Conservation (phyloP, 2,329 filamentous ascomycete genomes). For the Exophiala oligosperma region DNA sequence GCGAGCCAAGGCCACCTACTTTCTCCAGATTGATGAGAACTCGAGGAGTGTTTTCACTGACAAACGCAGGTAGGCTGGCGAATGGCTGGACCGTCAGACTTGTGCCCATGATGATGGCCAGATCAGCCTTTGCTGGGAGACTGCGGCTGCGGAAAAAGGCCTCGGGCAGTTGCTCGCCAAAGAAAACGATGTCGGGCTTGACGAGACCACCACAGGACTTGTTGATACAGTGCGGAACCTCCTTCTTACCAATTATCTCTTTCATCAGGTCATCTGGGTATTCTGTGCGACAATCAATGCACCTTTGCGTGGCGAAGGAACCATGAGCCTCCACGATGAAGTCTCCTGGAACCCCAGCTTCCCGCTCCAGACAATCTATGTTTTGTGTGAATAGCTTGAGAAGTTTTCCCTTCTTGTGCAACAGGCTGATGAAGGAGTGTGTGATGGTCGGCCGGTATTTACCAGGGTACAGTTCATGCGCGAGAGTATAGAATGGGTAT, state of each 20-base stretch:
- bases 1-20: conserved; percentile 75
- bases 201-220: conserved; percentile 72
- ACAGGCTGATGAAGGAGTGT: conserved; percentile 82
- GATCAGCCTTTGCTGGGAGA: conserved; percentile 64
- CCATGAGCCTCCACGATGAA: conserved; percentile 92
- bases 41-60: conserved; percentile 64
- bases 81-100: conserved; percentile 88
- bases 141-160: conserved; percentile 62
- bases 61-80: conserved; percentile 71
- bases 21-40: conserved; percentile 84
- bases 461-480: conserved; percentile 88
- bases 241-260: conserved; percentile 63
- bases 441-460: conserved; percentile 85
- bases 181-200: conserved; percentile 95
- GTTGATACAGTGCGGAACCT: conserved; percentile 68
- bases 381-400: conserved; percentile 94
- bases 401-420: conserved; percentile 75
- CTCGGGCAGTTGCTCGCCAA: conserved; percentile 71
- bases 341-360: conserved; percentile 77
- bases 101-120: conserved; percentile 85
- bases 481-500: conserved; percentile 86
- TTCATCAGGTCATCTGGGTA: conserved; percentile 77
- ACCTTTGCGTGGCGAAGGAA: conserved; percentile 87
- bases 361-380: conserved; percentile 90
- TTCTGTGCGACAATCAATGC: conserved; percentile 77